Base-by-base conservation (phyloP, 116 monocot species). In the Posidonia oceanica region DNA sequence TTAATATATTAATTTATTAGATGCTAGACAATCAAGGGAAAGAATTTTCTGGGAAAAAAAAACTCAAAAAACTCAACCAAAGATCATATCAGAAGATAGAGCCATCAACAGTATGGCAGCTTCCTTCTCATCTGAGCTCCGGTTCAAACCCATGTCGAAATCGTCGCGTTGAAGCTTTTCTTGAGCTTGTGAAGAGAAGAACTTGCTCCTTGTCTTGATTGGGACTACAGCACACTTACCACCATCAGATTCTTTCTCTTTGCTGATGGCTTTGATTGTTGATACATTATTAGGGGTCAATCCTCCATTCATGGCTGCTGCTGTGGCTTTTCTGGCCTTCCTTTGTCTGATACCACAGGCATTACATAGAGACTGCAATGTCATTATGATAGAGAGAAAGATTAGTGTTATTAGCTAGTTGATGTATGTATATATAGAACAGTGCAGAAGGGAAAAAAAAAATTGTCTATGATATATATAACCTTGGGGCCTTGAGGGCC, bases 71-170 rank as follows among this genome's bases (percentile, higher is more conserved):
- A 39, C 20, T 76, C 68, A 86, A 71, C 80, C 61, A 23, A 62
- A 76, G 53, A 88, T 74, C 36, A 92, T 73, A 37, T 86, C 83
- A 63, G 80, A 89, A 21, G 94, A 94, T 14, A 94, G 68, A 69
- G 82, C 88, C 94, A 94, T 94, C 42, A 94, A 72, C 69, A 94
- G 71, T 15, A 87, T 81, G 5, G 94, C 90, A 11, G 87, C 94
- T 63, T 87, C 87, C 65, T 74, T 85, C 72, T 89, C 94, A 54
- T 89, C 89, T 69, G 42, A 48, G 41, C 70, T 79, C 67, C 69
- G 71, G 36, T 69, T 82, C 66, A 84, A 75, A 1, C 76, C 69
- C 20, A 86, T 71, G 7, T 68, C 61, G 7, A 74, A 52, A 48
- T 85, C 85, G 29, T 85, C 76, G 5, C 78, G 72, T 38, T 62